These are phyloP conservation scores for Chalaropsis ovoidea DNA, from an alignment of 2,329 filamentous ascomycete genomes.

Conservation along the genomic window DNA sequence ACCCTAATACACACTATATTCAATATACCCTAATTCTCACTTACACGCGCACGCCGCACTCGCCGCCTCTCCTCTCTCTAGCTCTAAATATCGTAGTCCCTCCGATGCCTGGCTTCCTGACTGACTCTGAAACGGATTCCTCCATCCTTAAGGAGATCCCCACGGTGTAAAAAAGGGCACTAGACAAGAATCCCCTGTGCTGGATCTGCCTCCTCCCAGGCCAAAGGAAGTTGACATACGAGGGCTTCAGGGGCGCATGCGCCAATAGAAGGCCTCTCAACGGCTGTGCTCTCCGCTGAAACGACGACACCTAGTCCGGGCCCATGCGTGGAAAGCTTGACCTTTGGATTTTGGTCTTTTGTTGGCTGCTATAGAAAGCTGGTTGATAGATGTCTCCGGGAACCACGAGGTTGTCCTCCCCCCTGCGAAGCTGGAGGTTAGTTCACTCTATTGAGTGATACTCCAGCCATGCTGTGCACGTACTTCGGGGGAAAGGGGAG, in stretches of 20 bases:
- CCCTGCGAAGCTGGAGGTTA: neutral
- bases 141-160: neutral
- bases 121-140: constrained; percentile 2
- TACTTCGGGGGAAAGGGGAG: neutral
- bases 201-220: neutral
- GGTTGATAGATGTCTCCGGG: constrained; percentile 5
- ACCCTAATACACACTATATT: too few relatives aligned
- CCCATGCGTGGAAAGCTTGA: constrained; percentile 8
- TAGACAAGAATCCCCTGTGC: neutral
- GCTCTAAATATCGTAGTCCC: neutral
- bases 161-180: neutral
- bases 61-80: neutral
- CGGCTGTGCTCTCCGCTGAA: constrained; percentile 1
- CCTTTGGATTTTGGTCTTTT: neutral
- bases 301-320: neutral
- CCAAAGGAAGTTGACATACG: neutral
- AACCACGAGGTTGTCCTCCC: neutral
- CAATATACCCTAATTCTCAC: neutral
- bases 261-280: constrained; percentile 6
- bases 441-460: neutral
- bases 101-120: neutral
- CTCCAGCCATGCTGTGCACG: neutral
- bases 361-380: neutral
- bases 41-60: neutral
- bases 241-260: neutral